Evolutionary conservation across 225 moss, liverwort and hornwort species (phyloP), one percentile per base, ranked within the genome.

Genomic region (Bryoerythrophyllum caledonicum): DNA sequence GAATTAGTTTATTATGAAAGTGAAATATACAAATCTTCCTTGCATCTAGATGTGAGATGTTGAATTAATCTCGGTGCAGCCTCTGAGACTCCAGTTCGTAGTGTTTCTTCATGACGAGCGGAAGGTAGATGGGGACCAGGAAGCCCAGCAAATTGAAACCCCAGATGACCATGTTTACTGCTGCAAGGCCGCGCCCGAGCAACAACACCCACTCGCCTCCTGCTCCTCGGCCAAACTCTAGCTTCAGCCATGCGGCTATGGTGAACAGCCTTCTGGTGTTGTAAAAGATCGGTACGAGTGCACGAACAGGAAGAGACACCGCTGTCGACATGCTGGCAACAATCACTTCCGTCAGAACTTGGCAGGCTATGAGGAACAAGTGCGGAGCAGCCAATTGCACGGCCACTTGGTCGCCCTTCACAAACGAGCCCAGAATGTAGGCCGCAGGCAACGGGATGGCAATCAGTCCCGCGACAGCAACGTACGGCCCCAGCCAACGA

Each of bases 61-160:
- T 34, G 40, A 9, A 25, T 67, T 60, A 84, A 40, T 65, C 12
- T 48, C 61, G 61, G 57, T 78, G 84, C 30, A 67, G 77, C 70
- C 74, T 76, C 60, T 32, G 60, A 32, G 19, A 17, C 79, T 86
- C 87, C 19, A 84, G 1, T 56, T 87, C 80, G 8, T 63, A 74
- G 41, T 91, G 87, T 52, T 43, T 73, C 72, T 73, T 83, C 80
- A 91, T 83, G 56, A 10, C 12, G 6, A 74, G 68, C 21, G 90
- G 90, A 43, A 90, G 27, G 57, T 82, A 84, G 11, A 92, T 74
- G 4, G 91, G 87, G 30, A 92, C 49, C 79, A 92, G 68, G 75
- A 90, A 90, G 62, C 86, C 70, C 63, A 88, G 80, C 24, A 92
- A 53, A 61, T 90, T 92, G 74, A 58, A 92, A 6, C 77, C 58